Base-by-base conservation (phyloP, 2,329 filamentous ascomycete species). In the Thelonectria discophora region DNA sequence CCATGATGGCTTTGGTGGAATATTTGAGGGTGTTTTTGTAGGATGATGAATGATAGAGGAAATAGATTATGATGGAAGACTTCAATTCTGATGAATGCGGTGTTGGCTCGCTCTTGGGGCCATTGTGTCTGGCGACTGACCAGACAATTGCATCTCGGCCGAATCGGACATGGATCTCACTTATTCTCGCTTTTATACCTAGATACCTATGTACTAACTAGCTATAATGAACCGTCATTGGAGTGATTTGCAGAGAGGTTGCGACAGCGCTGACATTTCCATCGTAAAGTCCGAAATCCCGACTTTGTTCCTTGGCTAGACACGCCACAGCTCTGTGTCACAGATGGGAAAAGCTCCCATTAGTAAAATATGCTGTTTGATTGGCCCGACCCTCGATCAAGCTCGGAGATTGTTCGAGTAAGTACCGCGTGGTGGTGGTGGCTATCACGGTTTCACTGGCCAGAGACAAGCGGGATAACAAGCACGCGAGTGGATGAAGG, bases 1-100 rank as follows among this genome's bases (percentile, higher is more conserved):
- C 90, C 0, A 92, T 93, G 65, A 93, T 94, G 88, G 88, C 90
- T 0, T 74, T 94, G 65, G 90, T 90, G 0, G 91, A 94, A 77
- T 91, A 90, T 68, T 73, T 91, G 75, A 82, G 90, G 49, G 83
- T 82, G 32, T 76, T 69, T 64, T 64, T 69, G 47, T 72, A 70
- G 34, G 55, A 37, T 46, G 21, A 24, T 30, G 15, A 2, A 24
- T 6, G 21, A 24, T 24, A 24, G 18, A 18, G 18, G 30, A 12
- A 12, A 37, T 13, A 37, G 34, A 30, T 13, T 13, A 37, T 37
- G 34, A 37, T 15, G 34, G 15, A 37, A 2, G 34, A 37, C 32
- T 11, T 34, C 8, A n/a, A n/a, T 5, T 34, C 9, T 37, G 34
- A 37, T 37, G 15, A 11, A 34, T 34, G 7, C 24, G 24, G 4